These are phyloP conservation scores for Monilinia laxa DNA, from an alignment of 2,329 filamentous ascomycete species.

Conservation along the genomic window DNA sequence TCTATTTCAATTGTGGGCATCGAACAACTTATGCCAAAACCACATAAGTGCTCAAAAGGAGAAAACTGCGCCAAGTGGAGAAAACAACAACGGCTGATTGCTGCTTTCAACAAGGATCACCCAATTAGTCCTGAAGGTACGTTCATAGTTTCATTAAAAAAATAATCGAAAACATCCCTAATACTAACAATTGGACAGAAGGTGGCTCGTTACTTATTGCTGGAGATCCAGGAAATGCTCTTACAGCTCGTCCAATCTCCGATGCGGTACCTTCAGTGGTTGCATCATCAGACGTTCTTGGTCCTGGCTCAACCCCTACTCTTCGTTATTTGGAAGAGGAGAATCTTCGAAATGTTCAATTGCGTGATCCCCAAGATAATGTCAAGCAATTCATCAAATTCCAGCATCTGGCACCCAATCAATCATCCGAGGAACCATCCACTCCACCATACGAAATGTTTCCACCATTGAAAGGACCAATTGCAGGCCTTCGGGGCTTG, in stretches of 20 bases:
- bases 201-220: constrained; percentile 73
- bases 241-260: constrained; percentile 68
- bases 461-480: constrained; percentile 47
- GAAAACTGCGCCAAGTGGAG: constrained; percentile 81
- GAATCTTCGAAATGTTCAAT: constrained; percentile 65
- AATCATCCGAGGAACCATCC: constrained; percentile 57
- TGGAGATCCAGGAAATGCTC: constrained; percentile 75
- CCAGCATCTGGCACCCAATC: constrained; percentile 61
- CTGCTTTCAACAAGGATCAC: constrained; percentile 72
- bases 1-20: constrained; percentile 91
- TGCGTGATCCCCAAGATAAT: constrained; percentile 84
- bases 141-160: background rate
- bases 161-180: background rate
- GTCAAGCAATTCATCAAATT: constrained; percentile 88
- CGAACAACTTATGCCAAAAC: constrained; percentile 82
- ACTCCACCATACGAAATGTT: constrained; percentile 69
- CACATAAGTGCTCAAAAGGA: constrained; percentile 81
- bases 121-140: constrained; percentile 54
- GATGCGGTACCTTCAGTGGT: constrained; percentile 79
- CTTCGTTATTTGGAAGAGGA: constrained; percentile 73
- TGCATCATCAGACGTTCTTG: constrained; percentile 87
- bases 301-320: constrained; percentile 62
- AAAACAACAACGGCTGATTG: constrained; percentile 75
- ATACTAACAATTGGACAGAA: constrained; percentile 9
- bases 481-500: constrained; percentile 56